Evolutionary conservation across 2,329 filamentous ascomycete species (phyloP), one percentile per base, ranked within the genome.

Genomic region (Pseudocercospora crystallina): DNA sequence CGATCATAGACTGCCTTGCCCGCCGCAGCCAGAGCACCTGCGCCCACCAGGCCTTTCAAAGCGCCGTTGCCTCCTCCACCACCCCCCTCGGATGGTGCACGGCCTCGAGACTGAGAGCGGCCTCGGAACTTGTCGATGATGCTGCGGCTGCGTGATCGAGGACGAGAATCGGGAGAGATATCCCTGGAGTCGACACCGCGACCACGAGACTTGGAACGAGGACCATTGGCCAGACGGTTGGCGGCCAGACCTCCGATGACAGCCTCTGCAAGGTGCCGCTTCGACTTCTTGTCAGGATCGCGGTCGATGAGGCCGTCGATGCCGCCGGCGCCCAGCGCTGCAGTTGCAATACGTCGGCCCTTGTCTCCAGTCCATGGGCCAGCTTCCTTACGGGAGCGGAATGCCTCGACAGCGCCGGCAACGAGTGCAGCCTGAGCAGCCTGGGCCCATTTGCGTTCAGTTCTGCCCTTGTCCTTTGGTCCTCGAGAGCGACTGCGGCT

Each of bases 331-430:
- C 89, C 87, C 26, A 85, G 71, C 32, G 92, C 92, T 41, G 90
- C 91, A 15, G 92, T 96, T 42, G 95, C 80, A 53, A 97, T 83
- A 45, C 92, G 89, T 76, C 90, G 94, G 59, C 90, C 89, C 73
- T 96, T 96, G 57, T 89, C 87, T 33, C 91, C 92, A 57, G 85
- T 87, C 90, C 91, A 96, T 37, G 86, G 82, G 47, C 92, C 92
- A 2, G 90, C 87, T 56, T 94, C 87, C 64, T 92, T 95, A 68
- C 91, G 85, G 49, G 90, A 85, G 55, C 89, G 86, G 78, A 95
- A 95, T 36, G 92, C 92, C 71, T 96, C 91, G 47, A 90, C 87
- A 35, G 91, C 92, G 62, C 90, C 92, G 29, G 92, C 91, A 40
- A 95, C 81, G 34, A 96, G 78, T 14, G 91, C 94, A 31, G 92